Evolutionary conservation across 2,329 filamentous ascomycete genomes (phyloP).

Genomic region (Chaetomium strumarium): DNA sequence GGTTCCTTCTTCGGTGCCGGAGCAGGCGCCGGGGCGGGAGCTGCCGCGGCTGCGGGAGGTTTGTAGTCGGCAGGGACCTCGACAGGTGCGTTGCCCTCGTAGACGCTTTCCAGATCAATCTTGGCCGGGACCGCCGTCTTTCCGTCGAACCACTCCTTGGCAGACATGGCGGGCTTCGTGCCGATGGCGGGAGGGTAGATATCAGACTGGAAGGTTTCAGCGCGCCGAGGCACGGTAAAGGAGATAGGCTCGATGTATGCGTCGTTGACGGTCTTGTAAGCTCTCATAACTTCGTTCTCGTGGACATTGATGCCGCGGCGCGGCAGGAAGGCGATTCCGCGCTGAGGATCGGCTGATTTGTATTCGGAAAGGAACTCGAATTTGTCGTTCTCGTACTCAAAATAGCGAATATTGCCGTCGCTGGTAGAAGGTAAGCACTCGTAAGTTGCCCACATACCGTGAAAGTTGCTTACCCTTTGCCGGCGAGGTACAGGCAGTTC

Average conservation of each 20-base stretch:
- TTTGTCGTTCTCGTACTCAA: conserved; percentile 96
- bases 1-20: conserved; percentile 50
- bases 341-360: conserved; percentile 92
- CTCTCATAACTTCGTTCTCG: conserved; percentile 93
- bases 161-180: conserved; percentile 70
- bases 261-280: conserved; percentile 96
- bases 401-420: conserved; percentile 98
- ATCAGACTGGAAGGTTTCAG: conserved; percentile 93
- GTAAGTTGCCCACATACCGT: conserved; percentile 1
- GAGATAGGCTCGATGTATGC: conserved; percentile 92
- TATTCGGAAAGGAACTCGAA: conserved; percentile 97
- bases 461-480: conserved; percentile 70
- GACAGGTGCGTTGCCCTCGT: conserved; percentile 74
- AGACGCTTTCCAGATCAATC: conserved; percentile 88
- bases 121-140: conserved; percentile 81
- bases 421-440: conserved; percentile 37
- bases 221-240: conserved; percentile 89
- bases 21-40: conserved; percentile 34
- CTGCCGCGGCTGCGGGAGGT: conserved; percentile 39
- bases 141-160: conserved; percentile 78
- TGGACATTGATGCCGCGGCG: conserved; percentile 94
- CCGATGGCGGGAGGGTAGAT: conserved; percentile 88
- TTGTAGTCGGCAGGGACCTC: conserved; percentile 69
- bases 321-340: conserved; percentile 89
- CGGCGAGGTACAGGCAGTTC: conserved; percentile 90